Evolutionary conservation across 306 rosid genomes (phyloP).

Genomic region (Corylus avellana): DNA sequence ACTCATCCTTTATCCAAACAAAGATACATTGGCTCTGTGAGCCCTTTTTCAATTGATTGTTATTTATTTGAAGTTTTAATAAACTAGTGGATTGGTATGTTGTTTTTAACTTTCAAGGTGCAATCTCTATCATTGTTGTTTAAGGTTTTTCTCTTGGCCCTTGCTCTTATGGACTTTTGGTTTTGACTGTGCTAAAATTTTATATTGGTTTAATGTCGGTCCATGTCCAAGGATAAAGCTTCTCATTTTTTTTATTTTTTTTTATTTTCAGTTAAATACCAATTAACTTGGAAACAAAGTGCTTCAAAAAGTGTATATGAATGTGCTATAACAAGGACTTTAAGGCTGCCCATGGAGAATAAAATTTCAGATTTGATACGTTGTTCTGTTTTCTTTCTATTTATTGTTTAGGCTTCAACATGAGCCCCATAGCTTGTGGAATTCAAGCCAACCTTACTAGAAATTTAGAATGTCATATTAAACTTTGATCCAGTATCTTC

Average conservation of each 20-base stretch:
- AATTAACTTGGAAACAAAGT: not conserved
- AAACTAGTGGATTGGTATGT: not conserved
- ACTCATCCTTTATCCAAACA: not conserved
- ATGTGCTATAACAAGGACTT: not conserved
- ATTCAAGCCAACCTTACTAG: not conserved
- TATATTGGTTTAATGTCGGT: not conserved
- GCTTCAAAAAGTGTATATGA: not conserved
- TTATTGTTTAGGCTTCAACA: not conserved
- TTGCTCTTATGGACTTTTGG: not conserved
- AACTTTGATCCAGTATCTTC: not conserved
- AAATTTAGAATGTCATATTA: not conserved
- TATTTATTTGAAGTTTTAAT: not conserved
- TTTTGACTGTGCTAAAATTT: not conserved
- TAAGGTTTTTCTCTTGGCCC: not conserved
- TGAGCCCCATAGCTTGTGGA: not conserved
- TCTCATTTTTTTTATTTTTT: too few species aligned
- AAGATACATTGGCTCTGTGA: not conserved
- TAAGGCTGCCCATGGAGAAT: conserved; percentile 1
- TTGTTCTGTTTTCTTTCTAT: not conserved
- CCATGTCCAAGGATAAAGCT: not conserved
- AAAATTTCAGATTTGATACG: not conserved
- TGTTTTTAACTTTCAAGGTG: not conserved
- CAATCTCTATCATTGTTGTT: not conserved
- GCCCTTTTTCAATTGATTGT: not conserved
- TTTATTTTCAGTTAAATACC: not conserved